phyloP scores from a whole-genome alignment of 176 grass and related monocot species.

The Metroxylon sagu region DNA sequence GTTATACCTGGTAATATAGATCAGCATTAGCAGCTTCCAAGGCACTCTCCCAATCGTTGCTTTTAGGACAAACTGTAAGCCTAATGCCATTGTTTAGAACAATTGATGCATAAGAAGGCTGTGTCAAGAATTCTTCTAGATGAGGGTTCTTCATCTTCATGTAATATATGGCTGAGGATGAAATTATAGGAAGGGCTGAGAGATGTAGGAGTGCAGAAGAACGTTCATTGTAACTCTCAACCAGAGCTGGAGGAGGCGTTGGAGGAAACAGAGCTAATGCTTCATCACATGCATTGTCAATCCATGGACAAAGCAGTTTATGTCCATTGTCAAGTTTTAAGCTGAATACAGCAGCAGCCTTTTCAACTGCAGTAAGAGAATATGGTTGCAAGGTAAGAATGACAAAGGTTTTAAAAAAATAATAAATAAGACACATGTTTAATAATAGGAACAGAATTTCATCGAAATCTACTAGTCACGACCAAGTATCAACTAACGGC shows the following conservation, averaged over 20 bases:
- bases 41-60: conserved; percentile 57
- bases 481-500: too few species aligned
- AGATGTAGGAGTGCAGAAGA: conserved; percentile 54
- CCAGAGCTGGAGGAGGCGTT: conserved; percentile 58
- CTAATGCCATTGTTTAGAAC: conserved; percentile 35
- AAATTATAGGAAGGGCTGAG: conserved; percentile 77
- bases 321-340: conserved; percentile 90
- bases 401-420: not conserved
- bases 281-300: conserved; percentile 94
- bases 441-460: too few species aligned
- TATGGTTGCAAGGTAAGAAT: conserved; percentile 9
- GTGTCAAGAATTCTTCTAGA: conserved; percentile 58
- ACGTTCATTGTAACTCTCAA: conserved; percentile 54
- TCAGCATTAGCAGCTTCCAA: conserved; percentile 46
- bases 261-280: conserved; percentile 79
- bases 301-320: conserved; percentile 93
- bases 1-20: conserved; percentile 78
- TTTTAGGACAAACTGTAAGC: conserved; percentile 42
- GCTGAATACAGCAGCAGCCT: conserved; percentile 87
- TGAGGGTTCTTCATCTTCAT: conserved; percentile 66
- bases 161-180: conserved; percentile 40
- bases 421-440: not conserved
- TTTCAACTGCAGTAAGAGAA: conserved; percentile 70
- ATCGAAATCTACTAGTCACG: too few species aligned
- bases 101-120: conserved; percentile 39